phyloP scores from a whole-genome alignment of 2,329 filamentous ascomycete genomes.

The Colletotrichum tropicale region DNA sequence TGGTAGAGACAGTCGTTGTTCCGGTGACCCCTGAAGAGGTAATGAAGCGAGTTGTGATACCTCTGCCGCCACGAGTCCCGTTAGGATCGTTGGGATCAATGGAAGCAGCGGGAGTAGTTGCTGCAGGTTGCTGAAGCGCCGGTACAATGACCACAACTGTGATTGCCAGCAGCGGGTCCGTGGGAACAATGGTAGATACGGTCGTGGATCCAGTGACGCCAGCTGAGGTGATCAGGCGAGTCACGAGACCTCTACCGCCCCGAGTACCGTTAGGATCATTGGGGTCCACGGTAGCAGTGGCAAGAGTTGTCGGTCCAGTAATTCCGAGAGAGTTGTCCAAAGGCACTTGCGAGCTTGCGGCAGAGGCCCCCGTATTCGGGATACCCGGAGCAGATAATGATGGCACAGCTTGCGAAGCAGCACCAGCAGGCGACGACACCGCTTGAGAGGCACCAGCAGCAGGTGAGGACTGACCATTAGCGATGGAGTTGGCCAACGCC shows the following conservation, averaged over 20 bases:
- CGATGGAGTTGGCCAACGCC: neutral
- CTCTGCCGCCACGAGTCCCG: neutral
- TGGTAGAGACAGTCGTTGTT: neutral
- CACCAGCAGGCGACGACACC: neutral
- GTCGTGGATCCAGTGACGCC: neutral
- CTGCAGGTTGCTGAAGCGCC: neutral
- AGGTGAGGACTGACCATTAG: neutral
- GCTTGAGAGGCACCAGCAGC: neutral
- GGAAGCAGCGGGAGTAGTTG: neutral
- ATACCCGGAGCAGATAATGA: neutral
- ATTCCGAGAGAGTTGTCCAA: neutral
- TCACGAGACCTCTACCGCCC: neutral
- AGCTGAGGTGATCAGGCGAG: neutral
- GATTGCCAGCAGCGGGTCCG: neutral
- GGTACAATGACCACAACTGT: neutral
- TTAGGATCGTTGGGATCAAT: neutral
- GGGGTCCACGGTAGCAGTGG: neutral
- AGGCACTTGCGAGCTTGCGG: neutral
- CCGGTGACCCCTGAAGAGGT: neutral
- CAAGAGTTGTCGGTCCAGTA: neutral
- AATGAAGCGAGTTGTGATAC: neutral
- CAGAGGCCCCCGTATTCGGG: neutral
- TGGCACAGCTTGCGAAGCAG: neutral
- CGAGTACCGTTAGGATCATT: neutral
- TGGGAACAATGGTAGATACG: neutral